Evolutionary conservation across 2,329 filamentous ascomycete species (phyloP), one percentile per base, ranked within the genome.

Genomic region (Orbilia quercus): DNA sequence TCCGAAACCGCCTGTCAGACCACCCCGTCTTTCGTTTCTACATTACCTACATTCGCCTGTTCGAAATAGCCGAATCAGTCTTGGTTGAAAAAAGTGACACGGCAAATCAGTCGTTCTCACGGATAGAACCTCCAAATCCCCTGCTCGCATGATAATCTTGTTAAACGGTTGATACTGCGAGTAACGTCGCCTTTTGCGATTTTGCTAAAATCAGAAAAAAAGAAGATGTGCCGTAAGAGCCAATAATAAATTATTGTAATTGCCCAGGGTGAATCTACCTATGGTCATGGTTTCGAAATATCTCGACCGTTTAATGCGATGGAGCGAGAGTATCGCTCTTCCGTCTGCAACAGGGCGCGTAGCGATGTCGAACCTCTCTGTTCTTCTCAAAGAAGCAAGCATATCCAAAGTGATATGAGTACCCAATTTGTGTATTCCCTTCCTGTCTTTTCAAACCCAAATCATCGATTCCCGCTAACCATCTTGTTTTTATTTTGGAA

Each of bases 1-100:
- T 58, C 38, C 66, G 53, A 72, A 64, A 64, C 58, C 51, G 66
- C 51, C 31, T 54, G 66, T 72, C 66, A 72, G 58, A 72, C 66
- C 66, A 73, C 60, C 40, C 51, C 53, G 36, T 40, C 48, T 44
- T n/a, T 73, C 59, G 60, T 73, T 55, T 62, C 51, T 60, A 54
- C 47, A 31, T 55, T 40, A 60, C 40, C 31, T 59, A 59, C 54
- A 45, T 55, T 73, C 67, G 67, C 67, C 67, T 73, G 47, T 73
- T 60, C 38, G 36, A 59, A 73, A 73, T 73, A 73, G 60, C 67
- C 59, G 67, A 73, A 22, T 66, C 54, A 23, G 42, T 66, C 58
- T 65, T 54, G 58, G 67, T 65, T 25, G 20, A 58, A 51, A 42
- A 54, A 73, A 53, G 28, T 60, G 54, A 36, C 54, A 54, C 54